These are phyloP conservation scores for Fomitiporia mediterranea DNA, from an alignment of 1,284 basidiomycete genomes.

Conservation along the genomic window DNA sequence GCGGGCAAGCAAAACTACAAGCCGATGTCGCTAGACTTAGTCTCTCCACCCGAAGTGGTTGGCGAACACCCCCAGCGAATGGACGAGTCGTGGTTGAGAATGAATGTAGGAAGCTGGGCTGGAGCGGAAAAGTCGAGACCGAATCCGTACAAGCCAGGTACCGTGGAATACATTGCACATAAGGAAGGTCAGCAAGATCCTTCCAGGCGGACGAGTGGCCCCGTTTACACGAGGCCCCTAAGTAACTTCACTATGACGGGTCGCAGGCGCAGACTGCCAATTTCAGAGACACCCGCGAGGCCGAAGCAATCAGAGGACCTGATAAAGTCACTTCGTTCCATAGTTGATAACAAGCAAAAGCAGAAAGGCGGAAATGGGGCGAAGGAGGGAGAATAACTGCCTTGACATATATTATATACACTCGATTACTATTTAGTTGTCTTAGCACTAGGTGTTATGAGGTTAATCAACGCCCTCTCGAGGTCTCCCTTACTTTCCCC, in stretches of 20 bases:
- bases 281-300: too few species aligned
- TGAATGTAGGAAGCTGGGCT: constrained; percentile 10
- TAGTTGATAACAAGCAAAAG: not conserved
- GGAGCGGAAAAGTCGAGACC: not conserved
- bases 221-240: too few species aligned
- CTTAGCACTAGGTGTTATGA: constrained; percentile 23
- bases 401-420: not conserved
- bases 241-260: not conserved
- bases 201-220: too few species aligned
- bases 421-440: not conserved
- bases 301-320: not conserved
- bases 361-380: not conserved
- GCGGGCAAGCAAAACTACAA: constrained; percentile 28
- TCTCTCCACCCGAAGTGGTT: constrained; percentile 31
- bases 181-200: not conserved
- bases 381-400: too few species aligned
- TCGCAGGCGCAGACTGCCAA: too few species aligned
- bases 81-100: not conserved
- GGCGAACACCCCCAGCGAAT: constrained; percentile 22
- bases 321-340: not conserved
- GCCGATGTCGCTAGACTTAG: constrained; percentile 28
- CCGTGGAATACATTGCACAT: constrained; percentile 32
- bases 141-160: constrained; percentile 30
- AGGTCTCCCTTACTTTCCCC: constrained; percentile 45
- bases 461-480: constrained; percentile 37